Base-by-base conservation (phyloP, 805 yeast species). In the Brettanomyces nanus region DNA sequence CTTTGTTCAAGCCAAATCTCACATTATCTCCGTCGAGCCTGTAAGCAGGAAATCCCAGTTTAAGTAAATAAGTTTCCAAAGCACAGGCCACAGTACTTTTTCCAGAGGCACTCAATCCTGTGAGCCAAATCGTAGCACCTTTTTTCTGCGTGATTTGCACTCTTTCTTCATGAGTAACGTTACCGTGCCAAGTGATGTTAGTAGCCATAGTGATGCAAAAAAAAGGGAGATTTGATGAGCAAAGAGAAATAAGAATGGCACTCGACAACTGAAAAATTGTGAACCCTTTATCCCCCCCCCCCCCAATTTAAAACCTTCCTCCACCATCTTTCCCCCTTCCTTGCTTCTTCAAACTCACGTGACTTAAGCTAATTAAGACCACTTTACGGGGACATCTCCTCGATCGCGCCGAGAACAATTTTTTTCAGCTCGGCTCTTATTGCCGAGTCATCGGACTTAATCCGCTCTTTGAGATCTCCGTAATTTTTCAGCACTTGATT, bases 61-160 rank as follows among this genome's bases (percentile, higher is more conserved):
- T 75, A 45, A 90, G 69, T 40, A 90, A 65, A 35, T 75, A 67
- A 63, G 85, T 92, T 62, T 90, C 97, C 38, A 90, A 69, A 6
- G 95, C 97, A 59, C 95, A 85, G 1, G 97, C 97, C 54, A 90
- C 82, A 35, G 97, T 90, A 52, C 87, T 77, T 62, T 90, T 90
- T 42, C 97, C 97, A 36, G 95, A 82, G 7, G 97, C 97, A 47
- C 95, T 83, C 45, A 90, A 70, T 4, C 97, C 97, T 11, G 97
- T 90, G 51, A 90, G 71, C 97, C 97, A 90, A 32, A 90, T 69
- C 18, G 97, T 90, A 40, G 83, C 80, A 34, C 97, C 97, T 36
- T 72, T 69, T 65, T 89, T 97, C 41, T 79, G 77, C 44, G 85
- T 75, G 40, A 84, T 64, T 21, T 58, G 63, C 34, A 74, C 63